Evolutionary conservation across 768 basidiomycete species (phyloP).

Genomic region (Pulveroboletus frians): DNA sequence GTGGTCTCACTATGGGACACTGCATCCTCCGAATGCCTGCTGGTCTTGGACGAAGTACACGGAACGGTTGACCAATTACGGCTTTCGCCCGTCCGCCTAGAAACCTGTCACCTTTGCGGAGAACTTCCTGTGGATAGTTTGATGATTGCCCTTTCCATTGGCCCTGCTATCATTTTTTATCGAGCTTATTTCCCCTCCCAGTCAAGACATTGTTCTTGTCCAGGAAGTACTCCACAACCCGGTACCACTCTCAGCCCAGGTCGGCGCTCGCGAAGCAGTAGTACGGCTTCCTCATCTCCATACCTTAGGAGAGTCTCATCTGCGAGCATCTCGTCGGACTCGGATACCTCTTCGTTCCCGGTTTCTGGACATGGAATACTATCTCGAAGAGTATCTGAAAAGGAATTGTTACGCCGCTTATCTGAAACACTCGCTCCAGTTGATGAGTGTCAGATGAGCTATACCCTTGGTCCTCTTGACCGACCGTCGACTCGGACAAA

Average conservation of each 20-base stretch:
- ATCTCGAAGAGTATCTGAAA: constrained; percentile 68
- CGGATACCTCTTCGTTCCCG: constrained; percentile 58
- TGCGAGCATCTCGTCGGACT: constrained; percentile 30
- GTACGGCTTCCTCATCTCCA: constrained; percentile 43
- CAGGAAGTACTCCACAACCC: constrained; percentile 42
- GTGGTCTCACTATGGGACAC: constrained; percentile 75
- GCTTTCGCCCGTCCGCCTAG: constrained; percentile 48
- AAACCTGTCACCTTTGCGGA: constrained; percentile 67
- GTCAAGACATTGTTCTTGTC: constrained; percentile 64
- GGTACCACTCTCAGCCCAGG: constrained; percentile 44
- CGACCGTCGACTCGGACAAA: constrained; percentile 38
- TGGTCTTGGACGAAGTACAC: constrained; percentile 53
- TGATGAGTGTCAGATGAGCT: constrained; percentile 25
- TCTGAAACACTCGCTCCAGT: constrained; percentile 41
- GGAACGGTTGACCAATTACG: constrained; percentile 58
- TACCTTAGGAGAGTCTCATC: constrained; percentile 48
- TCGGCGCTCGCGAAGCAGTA: constrained; percentile 60
- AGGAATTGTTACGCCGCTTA: constrained; percentile 48
- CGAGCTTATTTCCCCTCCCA: constrained; percentile 55
- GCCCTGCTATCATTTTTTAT: constrained; percentile 58
- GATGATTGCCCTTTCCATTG: constrained; percentile 60
- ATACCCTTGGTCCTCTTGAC: constrained; percentile 33
- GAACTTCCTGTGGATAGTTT: constrained; percentile 64
- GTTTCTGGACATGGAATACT: constrained; percentile 78
- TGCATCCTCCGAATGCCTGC: constrained; percentile 56